Percentiles rank a stretch among this genome's conserved stretches.
Conservation (phyloP, 108 stramenopile species). For the Tribonema minus region DNA sequence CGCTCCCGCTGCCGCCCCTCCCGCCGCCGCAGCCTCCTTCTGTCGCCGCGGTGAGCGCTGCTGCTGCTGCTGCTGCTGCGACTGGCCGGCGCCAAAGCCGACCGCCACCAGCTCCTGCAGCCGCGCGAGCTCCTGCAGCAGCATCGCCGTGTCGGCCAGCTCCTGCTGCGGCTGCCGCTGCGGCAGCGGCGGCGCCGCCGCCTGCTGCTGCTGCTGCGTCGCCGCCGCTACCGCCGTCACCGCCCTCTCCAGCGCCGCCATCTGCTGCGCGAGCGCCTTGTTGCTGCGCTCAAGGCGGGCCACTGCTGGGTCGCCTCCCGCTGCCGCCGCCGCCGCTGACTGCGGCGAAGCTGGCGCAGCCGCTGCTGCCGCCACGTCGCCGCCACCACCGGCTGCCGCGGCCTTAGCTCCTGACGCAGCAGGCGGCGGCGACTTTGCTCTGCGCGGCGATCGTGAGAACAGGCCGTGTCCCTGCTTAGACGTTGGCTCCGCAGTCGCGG, state of each 20-base stretch:
- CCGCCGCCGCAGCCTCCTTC: no score
- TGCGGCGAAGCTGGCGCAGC: not conserved
- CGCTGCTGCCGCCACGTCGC: no score
- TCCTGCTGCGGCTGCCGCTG: not conserved
- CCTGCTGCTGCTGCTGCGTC: no score
- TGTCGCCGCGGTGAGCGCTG: no score
- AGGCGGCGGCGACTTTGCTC: not conserved
- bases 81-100: not conserved
- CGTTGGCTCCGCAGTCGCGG: not conserved
- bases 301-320: not conserved
- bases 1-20: not conserved
- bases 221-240: not conserved
- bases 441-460: not conserved
- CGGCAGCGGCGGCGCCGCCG: no score
- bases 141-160: not conserved
- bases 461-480: not conserved
- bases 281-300: not conserved
- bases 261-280: not conserved
- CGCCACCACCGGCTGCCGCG: not conserved
- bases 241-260: not conserved
- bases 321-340: not conserved
- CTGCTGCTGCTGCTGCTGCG: no score
- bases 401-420: not conserved
- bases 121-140: slow-evolving; percentile 9
- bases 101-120: slow-evolving; percentile 12